Evolutionary conservation across 2,329 filamentous ascomycete species (phyloP).

Genomic region (Colletotrichum somersetense): DNA sequence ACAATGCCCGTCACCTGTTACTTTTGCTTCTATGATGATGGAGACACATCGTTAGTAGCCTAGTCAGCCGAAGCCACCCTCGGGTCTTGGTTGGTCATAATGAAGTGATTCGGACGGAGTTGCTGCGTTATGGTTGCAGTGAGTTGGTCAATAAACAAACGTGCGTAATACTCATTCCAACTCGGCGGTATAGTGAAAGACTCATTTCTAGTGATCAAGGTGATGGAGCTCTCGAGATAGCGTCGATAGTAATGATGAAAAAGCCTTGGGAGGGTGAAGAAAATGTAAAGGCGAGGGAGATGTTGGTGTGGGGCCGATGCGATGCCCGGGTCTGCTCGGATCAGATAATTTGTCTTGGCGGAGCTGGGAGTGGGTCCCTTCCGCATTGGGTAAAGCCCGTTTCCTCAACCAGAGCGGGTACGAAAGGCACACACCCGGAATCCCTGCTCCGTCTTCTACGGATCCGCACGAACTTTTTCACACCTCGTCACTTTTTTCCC

Average conservation of each 20-base stretch:
- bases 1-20: conserved; percentile 3
- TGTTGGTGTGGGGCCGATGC: conserved; percentile 28
- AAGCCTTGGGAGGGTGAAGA: conserved; percentile 2
- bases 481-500: conserved; percentile 8
- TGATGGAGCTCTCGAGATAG: conserved; percentile 1
- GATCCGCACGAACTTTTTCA: conserved; percentile 27
- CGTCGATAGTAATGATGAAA: neutral
- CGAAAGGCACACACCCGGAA: neutral
- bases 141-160: conserved; percentile 6
- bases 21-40: conserved; percentile 3
- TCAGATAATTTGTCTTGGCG: conserved; percentile 44
- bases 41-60: neutral
- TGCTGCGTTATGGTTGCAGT: neutral
- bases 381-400: conserved; percentile 18
- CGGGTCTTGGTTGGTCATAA: conserved; percentile 23
- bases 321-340: conserved; percentile 35
- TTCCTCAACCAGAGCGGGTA: neutral
- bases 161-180: conserved; percentile 5
- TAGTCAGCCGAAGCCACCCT: conserved; percentile 14
- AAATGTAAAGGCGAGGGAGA: conserved; percentile 9
- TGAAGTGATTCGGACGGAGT: conserved; percentile 4
- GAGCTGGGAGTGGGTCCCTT: conserved; percentile 11
- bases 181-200: neutral
- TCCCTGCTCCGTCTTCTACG: conserved; percentile 17
- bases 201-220: conserved; percentile 4